phyloP scores from a whole-genome alignment of 2,329 filamentous ascomycete species.

The Neonectria magnoliae region DNA sequence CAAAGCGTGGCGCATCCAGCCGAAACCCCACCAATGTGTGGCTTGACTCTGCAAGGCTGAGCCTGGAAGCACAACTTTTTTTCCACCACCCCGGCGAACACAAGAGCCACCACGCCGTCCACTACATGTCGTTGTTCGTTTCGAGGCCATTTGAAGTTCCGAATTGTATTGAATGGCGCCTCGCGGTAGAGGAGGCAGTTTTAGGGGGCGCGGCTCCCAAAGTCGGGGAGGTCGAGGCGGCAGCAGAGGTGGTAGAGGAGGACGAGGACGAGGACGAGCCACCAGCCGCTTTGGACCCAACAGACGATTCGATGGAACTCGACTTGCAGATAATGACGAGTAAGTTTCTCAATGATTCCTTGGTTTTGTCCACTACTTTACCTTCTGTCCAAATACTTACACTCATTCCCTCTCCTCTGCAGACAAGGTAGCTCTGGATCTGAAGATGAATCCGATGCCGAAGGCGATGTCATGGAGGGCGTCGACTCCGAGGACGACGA shows the following conservation, averaged over 20 bases:
- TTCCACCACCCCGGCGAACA: slow-evolving; percentile 19
- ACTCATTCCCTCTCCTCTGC: background rate
- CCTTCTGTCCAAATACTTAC: background rate
- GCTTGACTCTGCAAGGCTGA: slow-evolving; percentile 52
- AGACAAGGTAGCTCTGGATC: slow-evolving; percentile 41
- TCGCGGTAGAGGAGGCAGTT: slow-evolving; percentile 48
- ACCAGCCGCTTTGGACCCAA: slow-evolving; percentile 51
- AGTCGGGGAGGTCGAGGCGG: slow-evolving; percentile 25
- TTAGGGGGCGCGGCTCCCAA: slow-evolving; percentile 44
- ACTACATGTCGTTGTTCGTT: background rate
- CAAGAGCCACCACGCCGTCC: background rate
- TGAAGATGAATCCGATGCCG: slow-evolving; percentile 42
- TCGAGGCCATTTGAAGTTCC: background rate
- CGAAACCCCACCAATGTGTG: slow-evolving; percentile 46
- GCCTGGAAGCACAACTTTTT: slow-evolving; percentile 45
- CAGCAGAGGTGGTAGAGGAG: slow-evolving; percentile 44
- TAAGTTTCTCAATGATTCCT: slow-evolving; percentile 37
- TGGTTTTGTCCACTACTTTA: background rate
- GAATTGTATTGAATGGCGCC: slow-evolving; percentile 47
- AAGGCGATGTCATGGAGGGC: slow-evolving; percentile 51
- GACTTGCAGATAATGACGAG: slow-evolving; percentile 50
- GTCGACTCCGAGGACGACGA: slow-evolving; percentile 57
- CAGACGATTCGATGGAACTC: slow-evolving; percentile 50
- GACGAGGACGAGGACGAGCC: slow-evolving; percentile 47
- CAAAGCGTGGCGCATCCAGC: slow-evolving; percentile 42